A percentile compares a stretch with the other conserved stretches of the same genome.
phyloP scores from a whole-genome alignment of 306 rosid species.

The Vigna hirtella region DNA sequence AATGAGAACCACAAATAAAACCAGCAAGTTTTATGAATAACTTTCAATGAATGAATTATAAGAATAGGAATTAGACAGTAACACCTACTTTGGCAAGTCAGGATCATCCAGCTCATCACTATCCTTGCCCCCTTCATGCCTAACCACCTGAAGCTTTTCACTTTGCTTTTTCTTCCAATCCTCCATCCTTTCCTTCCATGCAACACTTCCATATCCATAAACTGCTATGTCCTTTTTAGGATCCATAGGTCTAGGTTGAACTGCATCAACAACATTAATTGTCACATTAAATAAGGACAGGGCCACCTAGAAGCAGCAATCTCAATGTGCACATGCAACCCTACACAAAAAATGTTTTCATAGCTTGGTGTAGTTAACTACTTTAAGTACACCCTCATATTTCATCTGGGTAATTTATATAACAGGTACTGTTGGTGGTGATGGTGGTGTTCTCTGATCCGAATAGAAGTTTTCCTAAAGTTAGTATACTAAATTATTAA shows the following conservation, averaged over 20 bases:
- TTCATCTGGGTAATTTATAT: neutral
- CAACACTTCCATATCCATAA: slow-evolving; percentile 90
- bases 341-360: neutral
- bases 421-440: too few species aligned
- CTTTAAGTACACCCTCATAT: neutral
- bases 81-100: slow-evolving; percentile 81
- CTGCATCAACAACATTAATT: slow-evolving; percentile 55
- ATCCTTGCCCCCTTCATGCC: slow-evolving; percentile 62
- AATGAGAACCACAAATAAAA: slow-evolving; percentile 11
- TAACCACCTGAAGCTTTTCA: slow-evolving; percentile 77
- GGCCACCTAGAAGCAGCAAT: neutral
- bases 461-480: too few species aligned
- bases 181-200: slow-evolving; percentile 95
- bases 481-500: too few species aligned
- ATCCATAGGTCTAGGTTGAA: slow-evolving; percentile 87
- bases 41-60: slow-evolving; percentile 1
- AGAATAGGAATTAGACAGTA: slow-evolving; percentile 1
- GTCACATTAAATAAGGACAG: neutral
- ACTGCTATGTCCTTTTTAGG: slow-evolving; percentile 86
- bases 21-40: neutral
- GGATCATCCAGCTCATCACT: slow-evolving; percentile 64
- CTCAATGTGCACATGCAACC: slow-evolving; percentile 5
- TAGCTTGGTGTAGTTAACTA: neutral
- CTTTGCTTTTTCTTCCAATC: slow-evolving; percentile 88
- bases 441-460: too few species aligned